phyloP scores from a whole-genome alignment of 306 rosid genomes.

The Vigna unguiculata region DNA sequence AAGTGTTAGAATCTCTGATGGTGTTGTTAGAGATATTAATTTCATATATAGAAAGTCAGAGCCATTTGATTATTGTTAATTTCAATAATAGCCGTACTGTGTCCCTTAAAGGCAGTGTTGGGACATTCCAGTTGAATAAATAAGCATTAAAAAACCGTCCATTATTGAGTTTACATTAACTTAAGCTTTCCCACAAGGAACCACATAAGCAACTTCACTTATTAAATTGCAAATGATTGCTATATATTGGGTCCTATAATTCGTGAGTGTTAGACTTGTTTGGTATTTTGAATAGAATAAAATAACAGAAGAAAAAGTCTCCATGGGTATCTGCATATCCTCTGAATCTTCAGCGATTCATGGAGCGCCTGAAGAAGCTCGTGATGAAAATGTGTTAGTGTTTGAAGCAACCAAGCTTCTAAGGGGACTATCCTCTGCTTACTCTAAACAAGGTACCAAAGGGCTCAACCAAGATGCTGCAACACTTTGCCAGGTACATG shows the following conservation, averaged over 20 bases:
- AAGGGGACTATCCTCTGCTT: conserved; percentile 45
- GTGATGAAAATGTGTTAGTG: conserved; percentile 42
- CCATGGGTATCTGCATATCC: conserved; percentile 70
- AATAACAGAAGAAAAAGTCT: background rate
- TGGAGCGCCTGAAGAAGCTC: conserved; percentile 42
- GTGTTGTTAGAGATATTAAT: conserved; percentile 15
- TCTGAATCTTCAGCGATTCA: conserved; percentile 51
- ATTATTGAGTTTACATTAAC: conserved; percentile 34
- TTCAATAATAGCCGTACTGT: background rate
- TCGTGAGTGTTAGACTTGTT: background rate
- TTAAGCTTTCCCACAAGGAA: conserved; percentile 37
- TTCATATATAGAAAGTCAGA: conserved; percentile 15
- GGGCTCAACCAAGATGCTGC: conserved; percentile 78
- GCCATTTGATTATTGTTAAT: background rate
- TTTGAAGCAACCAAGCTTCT: conserved; percentile 26
- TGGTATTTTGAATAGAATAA: background rate
- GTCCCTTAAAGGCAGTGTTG: conserved; percentile 48
- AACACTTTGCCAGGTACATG: conserved; percentile 56
- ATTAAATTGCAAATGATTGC: background rate
- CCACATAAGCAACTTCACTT: conserved; percentile 10
- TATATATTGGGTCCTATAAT: conserved; percentile 12
- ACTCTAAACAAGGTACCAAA: conserved; percentile 62
- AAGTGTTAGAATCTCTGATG: background rate
- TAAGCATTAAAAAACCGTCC: conserved; percentile 34
- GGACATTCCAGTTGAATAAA: conserved; percentile 30